These are phyloP conservation scores for Triglochin maritima DNA, from an alignment of 106 monocot genomes.

Conservation along the genomic window DNA sequence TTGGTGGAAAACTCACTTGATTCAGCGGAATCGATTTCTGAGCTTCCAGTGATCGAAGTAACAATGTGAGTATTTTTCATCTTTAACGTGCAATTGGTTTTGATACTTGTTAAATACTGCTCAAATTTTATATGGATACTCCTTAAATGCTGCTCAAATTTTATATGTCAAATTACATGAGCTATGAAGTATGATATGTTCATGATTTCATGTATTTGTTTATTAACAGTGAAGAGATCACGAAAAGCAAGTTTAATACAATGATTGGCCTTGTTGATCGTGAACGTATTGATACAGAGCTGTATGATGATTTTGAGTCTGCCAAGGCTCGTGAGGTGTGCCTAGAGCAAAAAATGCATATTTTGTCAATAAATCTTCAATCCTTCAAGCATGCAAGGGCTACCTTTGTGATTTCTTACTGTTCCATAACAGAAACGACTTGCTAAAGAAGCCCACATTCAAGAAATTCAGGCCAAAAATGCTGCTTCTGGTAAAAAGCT, in stretches of 20 bases:
- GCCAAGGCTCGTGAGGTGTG: constrained; percentile 87
- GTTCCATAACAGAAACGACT: constrained; percentile 60
- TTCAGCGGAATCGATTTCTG: constrained; percentile 94
- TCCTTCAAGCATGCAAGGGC: not conserved
- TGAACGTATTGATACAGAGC: constrained; percentile 68
- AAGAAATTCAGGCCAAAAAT: constrained; percentile 81
- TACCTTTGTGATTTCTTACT: not conserved
- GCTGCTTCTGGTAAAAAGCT: constrained; percentile 59
- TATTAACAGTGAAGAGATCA: constrained; percentile 74
- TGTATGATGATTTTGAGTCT: constrained; percentile 97
- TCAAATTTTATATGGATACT: too few relatives aligned
- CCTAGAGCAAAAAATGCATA: not conserved
- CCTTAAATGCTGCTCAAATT: not conserved
- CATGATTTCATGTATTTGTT: not conserved
- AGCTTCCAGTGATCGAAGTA: constrained; percentile 67
- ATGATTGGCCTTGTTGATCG: constrained; percentile 94
- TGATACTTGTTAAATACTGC: too few relatives aligned
- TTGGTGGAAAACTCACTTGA: constrained; percentile 93
- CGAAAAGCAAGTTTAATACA: constrained; percentile 74
- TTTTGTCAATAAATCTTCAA: not conserved
- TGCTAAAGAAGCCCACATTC: constrained; percentile 66
- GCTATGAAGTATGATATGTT: not conserved
- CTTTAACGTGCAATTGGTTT: not conserved
- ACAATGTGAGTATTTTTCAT: constrained; percentile 42
- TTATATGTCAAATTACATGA: not conserved